Percentiles rank a stretch among this genome's conserved stretches.
Evolutionary conservation across 192 early-diverging fungal species (phyloP).

Genomic region (Chytriomyces sp.): DNA sequence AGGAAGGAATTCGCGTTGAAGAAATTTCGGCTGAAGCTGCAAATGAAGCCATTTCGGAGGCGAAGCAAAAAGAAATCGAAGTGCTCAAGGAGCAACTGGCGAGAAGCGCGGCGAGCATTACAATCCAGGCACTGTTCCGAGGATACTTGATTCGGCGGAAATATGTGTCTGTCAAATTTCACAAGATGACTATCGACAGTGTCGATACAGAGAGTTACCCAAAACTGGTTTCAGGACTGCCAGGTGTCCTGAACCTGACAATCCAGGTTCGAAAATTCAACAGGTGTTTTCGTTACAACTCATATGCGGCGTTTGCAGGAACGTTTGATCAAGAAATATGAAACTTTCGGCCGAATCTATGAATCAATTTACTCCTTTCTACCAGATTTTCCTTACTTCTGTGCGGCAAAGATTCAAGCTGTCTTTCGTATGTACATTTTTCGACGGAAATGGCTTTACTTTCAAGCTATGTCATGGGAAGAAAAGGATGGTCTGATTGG

Average conservation of each 20-base stretch:
- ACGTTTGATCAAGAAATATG: constrained; percentile 46
- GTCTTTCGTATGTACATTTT: constrained; percentile 47
- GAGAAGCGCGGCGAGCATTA: constrained; percentile 46
- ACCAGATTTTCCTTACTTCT: constrained; percentile 58
- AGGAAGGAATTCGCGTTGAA: constrained; percentile 25
- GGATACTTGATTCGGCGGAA: constrained; percentile 46
- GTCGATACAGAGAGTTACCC: constrained; percentile 18
- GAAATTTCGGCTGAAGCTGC: not conserved
- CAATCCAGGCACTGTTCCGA: constrained; percentile 45
- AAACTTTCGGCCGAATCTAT: constrained; percentile 40
- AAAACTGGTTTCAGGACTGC: constrained; percentile 29
- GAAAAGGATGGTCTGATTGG: constrained; percentile 18
- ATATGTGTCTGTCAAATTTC: constrained; percentile 43
- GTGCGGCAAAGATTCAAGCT: constrained; percentile 56
- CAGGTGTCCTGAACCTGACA: constrained; percentile 39
- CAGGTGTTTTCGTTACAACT: not conserved
- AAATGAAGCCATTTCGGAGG: constrained; percentile 12
- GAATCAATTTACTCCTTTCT: constrained; percentile 36
- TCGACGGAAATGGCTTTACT: constrained; percentile 33
- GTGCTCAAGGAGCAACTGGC: constrained; percentile 48
- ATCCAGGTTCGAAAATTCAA: constrained; percentile 41
- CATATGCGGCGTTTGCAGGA: constrained; percentile 37
- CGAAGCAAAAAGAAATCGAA: constrained; percentile 28
- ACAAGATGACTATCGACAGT: constrained; percentile 36
- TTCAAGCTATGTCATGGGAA: constrained; percentile 35